Evolutionary conservation across 2,329 filamentous ascomycete species (phyloP), one percentile per base, ranked within the genome.

Genomic region (Myrmaecium sp.): DNA sequence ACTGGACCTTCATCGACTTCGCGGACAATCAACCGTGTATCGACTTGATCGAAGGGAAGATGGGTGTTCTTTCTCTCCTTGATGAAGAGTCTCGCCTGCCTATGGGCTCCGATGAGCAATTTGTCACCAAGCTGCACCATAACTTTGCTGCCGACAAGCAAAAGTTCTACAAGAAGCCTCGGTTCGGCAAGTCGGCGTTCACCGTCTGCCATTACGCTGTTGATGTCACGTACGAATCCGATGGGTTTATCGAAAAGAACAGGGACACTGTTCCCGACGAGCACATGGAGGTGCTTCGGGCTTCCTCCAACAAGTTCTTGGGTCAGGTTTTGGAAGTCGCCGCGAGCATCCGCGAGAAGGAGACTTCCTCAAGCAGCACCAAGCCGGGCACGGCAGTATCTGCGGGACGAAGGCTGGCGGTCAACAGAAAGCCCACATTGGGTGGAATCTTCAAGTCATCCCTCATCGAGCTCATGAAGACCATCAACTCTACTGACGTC

Each of bases 1-100:
- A 95, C 56, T 98, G 89, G 89, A 94, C 80, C 6, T 98, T 98
- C 49, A 98, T 98, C 49, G 89, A 98, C 49, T 98, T 98, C 54
- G 92, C 86, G 5, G 89, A 98, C 55, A 98, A 98, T 44, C 89
- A 98, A 57, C 89, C 89, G 11, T 98, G 89, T 59, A 98, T 98
- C 43, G 89, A 98, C 51, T 60, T 98, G 28, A 98, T 98, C 39
- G 89, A 98, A 58, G 86, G 83, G 39, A 95, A 92, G 53, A 69
- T 98, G 40, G 89, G 89, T 54, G 78, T 98, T 27, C 57, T 98
- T 36, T 82, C 86, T 12, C 64, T 98, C 15, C 62, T 98, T 20
- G 89, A 98, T 42, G 91, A 98, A 59, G 89, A 98, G 53, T 95
- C 86, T 11, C 74, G 89, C 37, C 60, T 98, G 32, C 89, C 89